Evolutionary conservation across 2,329 filamentous ascomycete species (phyloP), one percentile per base, ranked within the genome.

Genomic region (Penicillium sp.): DNA sequence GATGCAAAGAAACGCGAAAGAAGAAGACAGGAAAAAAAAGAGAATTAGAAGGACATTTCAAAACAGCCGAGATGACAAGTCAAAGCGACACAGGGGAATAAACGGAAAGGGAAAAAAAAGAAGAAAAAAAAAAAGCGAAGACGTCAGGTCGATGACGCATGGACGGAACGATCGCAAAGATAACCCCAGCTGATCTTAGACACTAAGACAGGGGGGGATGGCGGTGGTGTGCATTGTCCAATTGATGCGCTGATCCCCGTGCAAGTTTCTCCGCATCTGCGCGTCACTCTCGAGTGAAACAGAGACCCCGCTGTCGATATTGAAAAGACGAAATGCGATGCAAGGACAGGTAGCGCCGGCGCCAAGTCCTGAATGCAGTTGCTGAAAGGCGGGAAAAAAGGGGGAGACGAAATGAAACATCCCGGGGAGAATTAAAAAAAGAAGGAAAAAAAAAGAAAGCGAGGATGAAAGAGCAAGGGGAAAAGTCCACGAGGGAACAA

Each of bases 301-400:
- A 40, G 45, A 22, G 27, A 21, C 52, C 55, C 58, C 51, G 49
- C 55, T 52, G 42, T 47, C 53, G 49, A 53, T 54, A 49, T 29
- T 46, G 39, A 49, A 56, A 52, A 49, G 49, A 43, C 55, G 43
- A 46, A 50, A 49, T 55, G 60, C 56, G 60, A 60, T 55, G 57
- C 47, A 60, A 54, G 61, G 60, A 58, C 18, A 38, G 5, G 43
- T 50, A 49, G 62, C 60, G 62, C 62, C 62, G 40, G 62, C 62
- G 60, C 60, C 44, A 21, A 46, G 49, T 47, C 43, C 55, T 49
- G n/a, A 42, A 44, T 50, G 43, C 53, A 43, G 54, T 52, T 34
- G 54, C 22, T 40, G 42, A 44, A 54, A n/a, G 52, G 52, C 49
- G 50, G 27, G 44, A 38, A 42, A 43, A 47, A 18, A 43, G 29